Evolutionary conservation across 2,329 filamentous ascomycete genomes (phyloP), one percentile per base, ranked within the genome.

Genomic region (Colletotrichum brevisporum): DNA sequence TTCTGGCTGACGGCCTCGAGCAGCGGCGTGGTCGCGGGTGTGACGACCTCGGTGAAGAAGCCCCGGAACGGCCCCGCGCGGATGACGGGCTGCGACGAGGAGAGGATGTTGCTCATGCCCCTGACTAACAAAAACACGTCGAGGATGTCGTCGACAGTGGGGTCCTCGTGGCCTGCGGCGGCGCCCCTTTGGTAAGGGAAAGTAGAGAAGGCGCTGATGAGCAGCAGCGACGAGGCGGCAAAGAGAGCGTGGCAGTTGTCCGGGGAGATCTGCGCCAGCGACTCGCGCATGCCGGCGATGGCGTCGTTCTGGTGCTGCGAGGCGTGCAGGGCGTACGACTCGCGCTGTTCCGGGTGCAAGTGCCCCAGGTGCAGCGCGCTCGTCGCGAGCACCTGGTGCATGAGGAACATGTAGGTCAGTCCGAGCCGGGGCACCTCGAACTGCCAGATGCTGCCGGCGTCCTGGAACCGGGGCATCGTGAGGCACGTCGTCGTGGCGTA

Each of bases 171-270:
- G 12, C 47, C 50, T 6, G 60, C 58, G 27, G 65, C 16, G 0
- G 52, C 26, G 8, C 60, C 53, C n/a, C 71, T 58, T 1, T 73
- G 74, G 6, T 68, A 52, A 1, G 75, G 67, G 10, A 77, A 70
- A 1, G 76, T 68, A 0, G 78, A 76, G 39, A 77, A 81, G 0
- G 76, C 76, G 16, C 75, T 73, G n/a, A 81, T 75, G 8, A 75
- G 71, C 0, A 81, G 71, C 12, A 81, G 39, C 1, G 77, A 78
- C 0, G 78, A 75, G 0, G 77, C 73, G 3, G 76, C 66, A 60
- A 81, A 81, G 3, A 79, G 72, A 1, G 78, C 74, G n/a, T 78
- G 74, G 43, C 76, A 80, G 50, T 74, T 79, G 1, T 78, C 74
- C 1, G 73, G 70, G 8, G 63, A 74, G 26, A 80, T 73, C 6